Base-by-base conservation (phyloP, 2,329 filamentous ascomycete genomes). In the Coniochaeta sp. region DNA sequence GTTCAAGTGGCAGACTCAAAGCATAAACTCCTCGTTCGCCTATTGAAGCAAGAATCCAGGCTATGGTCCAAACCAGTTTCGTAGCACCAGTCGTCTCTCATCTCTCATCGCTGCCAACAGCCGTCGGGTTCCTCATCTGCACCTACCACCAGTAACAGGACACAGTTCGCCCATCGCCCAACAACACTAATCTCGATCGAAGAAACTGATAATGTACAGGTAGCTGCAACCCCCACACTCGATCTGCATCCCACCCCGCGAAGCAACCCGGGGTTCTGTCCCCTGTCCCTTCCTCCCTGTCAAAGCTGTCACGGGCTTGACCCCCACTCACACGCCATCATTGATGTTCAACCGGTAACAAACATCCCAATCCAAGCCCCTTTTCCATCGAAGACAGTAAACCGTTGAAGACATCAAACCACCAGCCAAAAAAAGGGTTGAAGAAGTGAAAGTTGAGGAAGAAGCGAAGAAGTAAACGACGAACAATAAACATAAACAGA, bases 161-260 rank as follows among this genome's bases (percentile, higher is more conserved):
- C n/a, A n/a, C n/a, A n/a, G n/a, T n/a, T n/a, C n/a, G n/a, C n/a
- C n/a, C n/a, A n/a, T n/a, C n/a, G n/a, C n/a, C n/a, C n/a, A n/a
- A n/a, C n/a, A n/a, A n/a, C n/a, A n/a, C n/a, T n/a, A n/a, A n/a
- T n/a, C n/a, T n/a, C n/a, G n/a, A n/a, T 16, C 20, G 14, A 42
- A 42, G 38, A 42, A 42, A 22, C 38, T 42, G 26, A 24, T 42
- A 42, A 42, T 42, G 38, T 42, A 42, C 38, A 42, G 12, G 38
- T 42, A 42, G 20, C 38, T 42, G 38, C 27, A 26, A 24, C 20
- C 20, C 38, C 38, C 38, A 24, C 38, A 26, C 38, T 26, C 20
- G 22, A 42, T 42, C 38, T 16, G 38, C 22, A 24, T 42, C 38
- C 38, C 38, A 42, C 38, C 38, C 38, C 38, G 18, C 20, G 26